phyloP scores from a whole-genome alignment of 345 rosid genomes.

The Eutrema japonicum region DNA sequence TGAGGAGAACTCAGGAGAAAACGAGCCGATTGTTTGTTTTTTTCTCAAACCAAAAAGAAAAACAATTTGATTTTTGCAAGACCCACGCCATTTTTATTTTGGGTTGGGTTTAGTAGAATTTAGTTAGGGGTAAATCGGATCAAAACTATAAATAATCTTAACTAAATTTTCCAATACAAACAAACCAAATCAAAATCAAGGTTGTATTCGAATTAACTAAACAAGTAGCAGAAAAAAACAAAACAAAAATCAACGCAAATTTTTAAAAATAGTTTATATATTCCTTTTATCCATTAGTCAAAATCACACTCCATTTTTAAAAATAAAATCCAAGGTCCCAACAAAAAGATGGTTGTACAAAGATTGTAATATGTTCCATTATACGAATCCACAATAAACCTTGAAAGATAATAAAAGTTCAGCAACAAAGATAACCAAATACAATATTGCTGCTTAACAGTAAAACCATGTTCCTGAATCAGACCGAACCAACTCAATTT shows the following conservation, averaged over 20 bases:
- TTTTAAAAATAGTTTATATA: too few relatives aligned
- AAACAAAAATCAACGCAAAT: too few relatives aligned
- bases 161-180: too few relatives aligned
- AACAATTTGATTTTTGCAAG: not conserved
- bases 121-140: too few relatives aligned
- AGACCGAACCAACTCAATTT: constrained; percentile 26
- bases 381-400: not conserved
- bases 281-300: too few relatives aligned
- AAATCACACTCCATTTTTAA: too few relatives aligned
- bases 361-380: not conserved
- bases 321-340: not conserved
- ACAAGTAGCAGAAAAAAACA: too few relatives aligned
- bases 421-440: not conserved
- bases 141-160: too few relatives aligned
- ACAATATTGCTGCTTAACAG: not conserved
- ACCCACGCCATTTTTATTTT: not conserved
- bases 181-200: too few relatives aligned
- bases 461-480: constrained; percentile 23
- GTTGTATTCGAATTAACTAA: too few relatives aligned
- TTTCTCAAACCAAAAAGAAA: not conserved
- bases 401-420: not conserved
- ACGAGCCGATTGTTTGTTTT: constrained; percentile 14
- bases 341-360: not conserved
- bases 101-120: not conserved
- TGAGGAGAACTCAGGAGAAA: constrained; percentile 2